These are phyloP conservation scores for Avena atlantica DNA, from an alignment of 176 grass and related monocot species.

Conservation along the genomic window DNA sequence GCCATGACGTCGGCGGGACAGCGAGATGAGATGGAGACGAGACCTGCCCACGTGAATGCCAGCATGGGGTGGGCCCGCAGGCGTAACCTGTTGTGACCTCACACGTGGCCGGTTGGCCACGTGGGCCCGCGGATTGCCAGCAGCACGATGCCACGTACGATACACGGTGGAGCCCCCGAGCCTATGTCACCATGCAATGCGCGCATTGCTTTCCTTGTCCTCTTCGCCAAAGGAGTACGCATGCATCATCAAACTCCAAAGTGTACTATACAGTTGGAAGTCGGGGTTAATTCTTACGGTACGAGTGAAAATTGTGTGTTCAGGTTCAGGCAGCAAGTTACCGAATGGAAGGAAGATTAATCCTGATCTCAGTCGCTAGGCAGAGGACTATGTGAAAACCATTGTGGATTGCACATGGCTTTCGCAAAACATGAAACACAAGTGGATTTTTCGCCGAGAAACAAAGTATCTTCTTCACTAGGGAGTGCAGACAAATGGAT, in stretches of 20 bases:
- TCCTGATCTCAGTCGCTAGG: no score
- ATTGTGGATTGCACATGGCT: neutral
- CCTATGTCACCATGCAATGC: neutral
- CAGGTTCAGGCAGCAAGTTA: no score
- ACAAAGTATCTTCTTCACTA: no score
- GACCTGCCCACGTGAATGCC: constrained; percentile 15
- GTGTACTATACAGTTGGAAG: neutral
- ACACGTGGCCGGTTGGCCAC: constrained; percentile 4
- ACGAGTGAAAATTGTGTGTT: no score
- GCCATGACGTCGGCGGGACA: neutral
- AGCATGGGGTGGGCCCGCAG: constrained; percentile 10
- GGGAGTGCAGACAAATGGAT: no score
- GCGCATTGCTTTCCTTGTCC: neutral
- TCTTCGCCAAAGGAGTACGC: neutral
- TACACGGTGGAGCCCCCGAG: neutral
- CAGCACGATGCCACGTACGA: neutral
- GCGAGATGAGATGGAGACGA: neutral
- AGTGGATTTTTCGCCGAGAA: no score
- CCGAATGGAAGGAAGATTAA: no score
- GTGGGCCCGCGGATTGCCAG: neutral
- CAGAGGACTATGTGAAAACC: no score
- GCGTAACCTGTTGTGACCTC: constrained; percentile 16
- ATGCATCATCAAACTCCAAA: neutral
- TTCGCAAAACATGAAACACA: neutral
- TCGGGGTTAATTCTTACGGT: neutral